Conservation (phyloP, 2,329 filamentous ascomycete genomes). For the Sporothrix luriei region DNA sequence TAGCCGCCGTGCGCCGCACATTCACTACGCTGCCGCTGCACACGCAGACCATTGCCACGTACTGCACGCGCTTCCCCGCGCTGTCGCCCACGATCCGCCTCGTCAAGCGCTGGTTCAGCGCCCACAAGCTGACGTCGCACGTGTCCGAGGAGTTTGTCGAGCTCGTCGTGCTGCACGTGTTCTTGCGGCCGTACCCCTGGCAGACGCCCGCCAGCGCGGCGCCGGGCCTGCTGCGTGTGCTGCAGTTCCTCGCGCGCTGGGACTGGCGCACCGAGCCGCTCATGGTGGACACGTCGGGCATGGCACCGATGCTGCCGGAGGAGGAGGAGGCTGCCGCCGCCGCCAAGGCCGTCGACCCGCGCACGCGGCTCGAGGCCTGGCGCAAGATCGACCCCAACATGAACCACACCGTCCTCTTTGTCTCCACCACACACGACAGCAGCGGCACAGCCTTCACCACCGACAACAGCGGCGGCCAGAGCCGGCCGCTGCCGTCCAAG, state of each 20-base stretch:
- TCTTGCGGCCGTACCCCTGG: constrained; percentile 83
- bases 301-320: constrained; percentile 54
- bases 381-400: constrained; percentile 84
- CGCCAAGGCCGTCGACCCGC: constrained; percentile 25
- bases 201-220: constrained; percentile 71
- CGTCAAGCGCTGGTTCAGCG: constrained; percentile 84
- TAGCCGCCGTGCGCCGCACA: constrained; percentile 70
- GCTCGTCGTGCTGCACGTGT: constrained; percentile 74
- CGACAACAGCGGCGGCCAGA: constrained; percentile 41
- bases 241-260: constrained; percentile 81
- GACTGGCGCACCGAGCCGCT: constrained; percentile 87
- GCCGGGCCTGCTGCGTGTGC: constrained; percentile 78
- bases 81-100: constrained; percentile 82
- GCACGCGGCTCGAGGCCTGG: constrained; percentile 77
- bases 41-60: constrained; percentile 76
- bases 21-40: constrained; percentile 76
- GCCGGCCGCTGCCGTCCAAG: constrained; percentile 62
- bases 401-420: constrained; percentile 80
- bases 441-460: constrained; percentile 82
- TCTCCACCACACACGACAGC: constrained; percentile 74
- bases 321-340: constrained; percentile 43
- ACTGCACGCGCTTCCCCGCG: constrained; percentile 77
- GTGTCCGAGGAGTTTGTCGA: constrained; percentile 82
- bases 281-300: constrained; percentile 71
- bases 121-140: constrained; percentile 72